Evolutionary conservation across 1,284 basidiomycete genomes (phyloP).

Genomic region (Cryptococcus sp.): DNA sequence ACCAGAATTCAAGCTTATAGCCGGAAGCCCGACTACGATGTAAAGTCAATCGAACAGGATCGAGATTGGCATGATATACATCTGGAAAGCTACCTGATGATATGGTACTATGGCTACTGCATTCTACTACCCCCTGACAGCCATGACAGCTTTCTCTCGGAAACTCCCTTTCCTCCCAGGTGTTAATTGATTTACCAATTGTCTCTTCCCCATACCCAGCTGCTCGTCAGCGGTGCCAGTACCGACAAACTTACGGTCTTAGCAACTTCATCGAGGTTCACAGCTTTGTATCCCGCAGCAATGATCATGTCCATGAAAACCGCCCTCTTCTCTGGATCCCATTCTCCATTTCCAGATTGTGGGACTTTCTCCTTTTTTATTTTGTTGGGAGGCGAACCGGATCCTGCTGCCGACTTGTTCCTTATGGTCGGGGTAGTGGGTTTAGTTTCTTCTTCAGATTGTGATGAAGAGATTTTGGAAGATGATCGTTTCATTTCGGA

Average conservation of each 20-base stretch:
- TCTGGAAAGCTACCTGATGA: too few relatives aligned
- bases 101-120: too few relatives aligned
- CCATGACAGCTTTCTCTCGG: conserved; percentile 4
- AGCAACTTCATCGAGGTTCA: conserved; percentile 10
- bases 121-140: neutral
- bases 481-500: too few relatives aligned
- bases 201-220: conserved; percentile 5
- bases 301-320: conserved; percentile 18
- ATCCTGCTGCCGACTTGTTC: conserved; percentile 11
- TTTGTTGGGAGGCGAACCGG: too few relatives aligned
- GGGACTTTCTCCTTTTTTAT: neutral
- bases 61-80: too few relatives aligned
- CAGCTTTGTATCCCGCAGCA: conserved; percentile 13
- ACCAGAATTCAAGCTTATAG: too few relatives aligned
- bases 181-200: conserved; percentile 5
- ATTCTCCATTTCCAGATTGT: conserved; percentile 8
- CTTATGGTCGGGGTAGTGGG: too few relatives aligned
- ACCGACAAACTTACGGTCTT: conserved; percentile 6
- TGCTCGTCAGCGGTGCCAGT: neutral
- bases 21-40: too few relatives aligned
- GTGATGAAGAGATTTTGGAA: too few relatives aligned
- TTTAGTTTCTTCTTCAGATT: too few relatives aligned
- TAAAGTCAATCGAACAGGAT: too few relatives aligned
- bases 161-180: conserved; percentile 5
- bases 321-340: conserved; percentile 15